Evolutionary conservation across 1,139 yeast genomes (phyloP).

Genomic region (Zhuliangozyma blackwelliae): DNA sequence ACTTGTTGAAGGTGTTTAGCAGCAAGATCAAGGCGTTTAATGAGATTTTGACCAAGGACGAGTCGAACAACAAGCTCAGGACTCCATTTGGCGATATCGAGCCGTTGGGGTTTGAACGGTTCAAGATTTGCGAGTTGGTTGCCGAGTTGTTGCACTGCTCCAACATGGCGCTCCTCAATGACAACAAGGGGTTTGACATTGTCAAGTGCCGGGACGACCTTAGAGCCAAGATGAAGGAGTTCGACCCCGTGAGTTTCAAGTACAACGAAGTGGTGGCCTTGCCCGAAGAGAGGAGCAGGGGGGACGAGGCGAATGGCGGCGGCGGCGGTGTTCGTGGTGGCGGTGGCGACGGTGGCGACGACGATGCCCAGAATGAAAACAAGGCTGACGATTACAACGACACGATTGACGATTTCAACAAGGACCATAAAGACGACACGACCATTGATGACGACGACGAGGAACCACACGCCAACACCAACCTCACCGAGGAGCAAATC

Average conservation of each 20-base stretch:
- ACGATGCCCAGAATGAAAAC: slow-evolving; percentile 4
- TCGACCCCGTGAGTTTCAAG: slow-evolving; percentile 45
- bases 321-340: slow-evolving; percentile 6
- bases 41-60: slow-evolving; percentile 22
- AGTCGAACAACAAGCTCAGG: slow-evolving; percentile 32
- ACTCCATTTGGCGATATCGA: slow-evolving; percentile 60
- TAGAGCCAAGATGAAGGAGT: slow-evolving; percentile 46
- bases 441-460: slow-evolving; percentile 28
- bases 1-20: slow-evolving; percentile 76
- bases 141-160: slow-evolving; percentile 96
- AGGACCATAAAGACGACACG: slow-evolving; percentile 29
- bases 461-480: slow-evolving; percentile 51
- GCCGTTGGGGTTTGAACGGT: slow-evolving; percentile 93
- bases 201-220: slow-evolving; percentile 73
- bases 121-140: slow-evolving; percentile 88
- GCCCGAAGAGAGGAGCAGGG: slow-evolving; percentile 21
- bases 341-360: slow-evolving; percentile 7
- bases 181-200: slow-evolving; percentile 74
- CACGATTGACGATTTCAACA: slow-evolving; percentile 47
- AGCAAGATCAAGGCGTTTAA: slow-evolving; percentile 67
- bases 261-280: slow-evolving; percentile 44
- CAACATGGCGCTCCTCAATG: slow-evolving; percentile 90
- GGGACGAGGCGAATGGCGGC: slow-evolving; percentile 3
- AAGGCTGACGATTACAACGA: slow-evolving; percentile 31
- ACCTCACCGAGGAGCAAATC: slow-evolving; percentile 53